Conservation (phyloP, 2,329 filamentous ascomycete species). For the Penicillium hesseltinei region DNA sequence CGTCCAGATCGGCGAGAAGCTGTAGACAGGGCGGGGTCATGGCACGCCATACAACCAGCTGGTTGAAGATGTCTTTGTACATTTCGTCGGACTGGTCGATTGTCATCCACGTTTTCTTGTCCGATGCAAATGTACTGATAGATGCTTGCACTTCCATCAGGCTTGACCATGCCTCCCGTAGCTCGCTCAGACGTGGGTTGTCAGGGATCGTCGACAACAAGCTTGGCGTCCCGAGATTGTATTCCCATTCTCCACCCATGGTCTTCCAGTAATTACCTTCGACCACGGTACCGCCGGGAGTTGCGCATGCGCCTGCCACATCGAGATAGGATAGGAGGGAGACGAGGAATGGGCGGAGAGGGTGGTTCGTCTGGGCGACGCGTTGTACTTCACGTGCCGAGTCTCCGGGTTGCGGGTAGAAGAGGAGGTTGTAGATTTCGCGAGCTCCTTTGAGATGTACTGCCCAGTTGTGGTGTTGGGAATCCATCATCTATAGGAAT, state of each 20-base stretch:
- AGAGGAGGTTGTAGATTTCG: slow-evolving; percentile 38
- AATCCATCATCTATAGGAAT: slow-evolving; percentile 37
- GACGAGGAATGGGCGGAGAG: slow-evolving; percentile 39
- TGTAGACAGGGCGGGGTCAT: slow-evolving; percentile 30
- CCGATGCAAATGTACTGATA: slow-evolving; percentile 35
- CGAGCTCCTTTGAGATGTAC: slow-evolving; percentile 41
- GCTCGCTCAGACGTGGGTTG: slow-evolving; percentile 25
- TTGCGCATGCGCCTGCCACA: slow-evolving; percentile 41
- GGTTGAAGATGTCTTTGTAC: slow-evolving; percentile 31
- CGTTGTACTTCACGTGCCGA: slow-evolving; percentile 29
- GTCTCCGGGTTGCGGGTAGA: slow-evolving; percentile 26
- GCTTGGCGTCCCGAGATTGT: slow-evolving; percentile 36
- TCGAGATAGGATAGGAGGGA: slow-evolving; percentile 42
- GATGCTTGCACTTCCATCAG: slow-evolving; percentile 37
- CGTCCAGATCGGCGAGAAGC: slow-evolving; percentile 28
- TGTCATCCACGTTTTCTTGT: slow-evolving; percentile 31
- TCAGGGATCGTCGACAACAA: slow-evolving; percentile 24
- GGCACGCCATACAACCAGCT: slow-evolving; percentile 31
- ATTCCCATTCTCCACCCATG: slow-evolving; percentile 40
- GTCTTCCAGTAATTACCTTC: slow-evolving; percentile 42
- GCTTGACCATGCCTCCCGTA: slow-evolving; percentile 32
- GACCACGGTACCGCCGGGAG: slow-evolving; percentile 38
- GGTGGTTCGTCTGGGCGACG: slow-evolving; percentile 33
- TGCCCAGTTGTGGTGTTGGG: slow-evolving; percentile 39
- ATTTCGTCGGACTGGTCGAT: slow-evolving; percentile 30